Evolutionary conservation across 768 basidiomycete genomes (phyloP).

Genomic region (Auricularia heimuer): DNA sequence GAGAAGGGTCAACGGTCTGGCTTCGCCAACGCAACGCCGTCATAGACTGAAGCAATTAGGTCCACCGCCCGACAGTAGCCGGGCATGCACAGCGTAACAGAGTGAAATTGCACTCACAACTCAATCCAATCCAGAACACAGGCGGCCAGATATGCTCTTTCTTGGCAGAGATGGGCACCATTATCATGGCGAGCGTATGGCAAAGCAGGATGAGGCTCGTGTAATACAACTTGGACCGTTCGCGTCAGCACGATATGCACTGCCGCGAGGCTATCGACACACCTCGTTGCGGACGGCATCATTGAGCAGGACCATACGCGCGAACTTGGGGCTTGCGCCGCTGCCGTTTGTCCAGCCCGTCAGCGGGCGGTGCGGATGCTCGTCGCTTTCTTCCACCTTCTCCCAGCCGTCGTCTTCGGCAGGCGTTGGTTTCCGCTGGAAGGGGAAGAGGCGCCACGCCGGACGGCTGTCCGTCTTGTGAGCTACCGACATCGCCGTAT

Average conservation of each 20-base stretch:
- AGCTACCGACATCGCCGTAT: no score
- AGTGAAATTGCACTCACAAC: slow-evolving; percentile 32
- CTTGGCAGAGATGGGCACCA: background rate
- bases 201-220: slow-evolving; percentile 40
- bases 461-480: background rate
- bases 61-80: no score
- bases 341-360: background rate
- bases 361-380: background rate
- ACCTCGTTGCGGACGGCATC: slow-evolving; percentile 57
- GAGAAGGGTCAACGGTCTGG: slow-evolving; percentile 4
- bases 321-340: slow-evolving; percentile 10
- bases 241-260: background rate
- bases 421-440: background rate
- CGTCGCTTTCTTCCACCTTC: background rate
- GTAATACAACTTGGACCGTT: slow-evolving; percentile 38
- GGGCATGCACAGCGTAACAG: no score
- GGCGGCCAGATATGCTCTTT: slow-evolving; percentile 35
- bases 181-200: background rate
- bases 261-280: slow-evolving; percentile 8
- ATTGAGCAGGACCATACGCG: slow-evolving; percentile 43
- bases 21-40: no score
- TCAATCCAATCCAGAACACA: slow-evolving; percentile 42
- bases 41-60: no score
- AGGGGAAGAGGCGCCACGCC: background rate
- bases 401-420: background rate